phyloP scores from a whole-genome alignment of 2,329 filamentous ascomycete genomes.

The Botrytis hyacinthi region DNA sequence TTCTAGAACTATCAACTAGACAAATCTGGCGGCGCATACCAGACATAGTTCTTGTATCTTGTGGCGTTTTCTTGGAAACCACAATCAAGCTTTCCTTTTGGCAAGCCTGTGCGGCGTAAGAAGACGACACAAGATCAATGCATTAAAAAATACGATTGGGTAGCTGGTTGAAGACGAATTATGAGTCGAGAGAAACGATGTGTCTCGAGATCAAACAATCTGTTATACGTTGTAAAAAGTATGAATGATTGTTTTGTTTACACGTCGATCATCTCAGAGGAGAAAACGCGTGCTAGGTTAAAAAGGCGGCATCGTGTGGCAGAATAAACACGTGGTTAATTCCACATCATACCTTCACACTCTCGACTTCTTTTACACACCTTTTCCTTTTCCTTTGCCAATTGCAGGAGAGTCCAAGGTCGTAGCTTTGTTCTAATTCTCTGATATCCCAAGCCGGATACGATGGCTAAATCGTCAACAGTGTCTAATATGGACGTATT shows the following conservation, averaged over 20 bases:
- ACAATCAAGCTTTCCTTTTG: background rate
- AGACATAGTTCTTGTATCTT: background rate
- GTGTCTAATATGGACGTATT: background rate
- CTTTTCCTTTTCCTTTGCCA: background rate
- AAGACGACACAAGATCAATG: background rate
- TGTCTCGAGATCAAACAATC: background rate
- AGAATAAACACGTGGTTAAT: background rate
- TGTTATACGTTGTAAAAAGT: background rate
- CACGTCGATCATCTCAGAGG: background rate
- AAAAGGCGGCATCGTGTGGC: background rate
- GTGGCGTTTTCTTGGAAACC: background rate
- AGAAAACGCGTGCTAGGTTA: background rate
- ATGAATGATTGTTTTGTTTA: background rate
- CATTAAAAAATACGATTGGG: background rate
- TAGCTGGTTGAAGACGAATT: background rate
- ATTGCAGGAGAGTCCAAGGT: background rate
- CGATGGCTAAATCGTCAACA: background rate
- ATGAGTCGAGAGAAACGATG: background rate
- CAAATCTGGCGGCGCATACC: background rate
- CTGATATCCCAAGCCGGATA: background rate
- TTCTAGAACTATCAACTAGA: background rate
- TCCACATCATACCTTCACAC: background rate
- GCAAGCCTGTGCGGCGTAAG: background rate
- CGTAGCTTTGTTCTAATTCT: background rate
- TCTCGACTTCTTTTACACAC: background rate